These are phyloP conservation scores for Byssoonygena ceratinophila DNA, from an alignment of 2,329 filamentous ascomycete genomes.

Conservation along the genomic window DNA sequence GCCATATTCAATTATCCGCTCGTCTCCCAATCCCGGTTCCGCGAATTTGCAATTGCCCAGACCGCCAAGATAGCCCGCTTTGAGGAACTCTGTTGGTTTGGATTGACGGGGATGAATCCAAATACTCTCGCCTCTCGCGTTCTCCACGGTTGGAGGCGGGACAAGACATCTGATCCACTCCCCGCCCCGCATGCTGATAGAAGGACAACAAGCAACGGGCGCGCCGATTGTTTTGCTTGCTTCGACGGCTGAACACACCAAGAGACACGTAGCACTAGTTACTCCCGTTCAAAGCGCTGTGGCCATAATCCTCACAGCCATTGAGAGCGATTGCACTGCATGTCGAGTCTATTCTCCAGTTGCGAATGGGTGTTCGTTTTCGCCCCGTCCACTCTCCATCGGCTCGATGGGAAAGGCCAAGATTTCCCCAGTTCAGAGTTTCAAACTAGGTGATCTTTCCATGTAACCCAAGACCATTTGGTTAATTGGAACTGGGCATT, in stretches of 20 bases:
- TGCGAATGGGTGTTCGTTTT: too few species aligned
- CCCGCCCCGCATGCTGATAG: too few species aligned
- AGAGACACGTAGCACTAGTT: too few species aligned
- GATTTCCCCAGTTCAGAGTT: neutral
- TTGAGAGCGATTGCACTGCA: neutral
- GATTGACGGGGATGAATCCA: neutral
- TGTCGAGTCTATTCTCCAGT: neutral
- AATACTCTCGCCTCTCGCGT: neutral
- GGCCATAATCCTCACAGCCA: too few species aligned
- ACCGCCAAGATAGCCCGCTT: neutral
- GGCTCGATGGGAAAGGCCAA: too few species aligned
- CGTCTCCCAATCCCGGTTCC: neutral
- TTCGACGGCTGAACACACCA: too few species aligned
- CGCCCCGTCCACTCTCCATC: too few species aligned
- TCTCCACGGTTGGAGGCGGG: constrained; percentile 1
- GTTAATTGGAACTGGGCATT: neutral
- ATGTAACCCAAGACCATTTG: constrained; percentile 5
- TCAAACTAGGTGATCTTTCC: neutral
- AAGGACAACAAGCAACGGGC: too few species aligned
- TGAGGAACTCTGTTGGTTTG: too few species aligned
- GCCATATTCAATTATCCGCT: neutral
- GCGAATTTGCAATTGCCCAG: neutral
- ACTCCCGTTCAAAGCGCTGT: too few species aligned
- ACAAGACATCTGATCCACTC: neutral
- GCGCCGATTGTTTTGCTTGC: too few species aligned